Evolutionary conservation across 441 rosid species (phyloP), one percentile per base, ranked within the genome.

Genomic region (Aleurites moluccanus): DNA sequence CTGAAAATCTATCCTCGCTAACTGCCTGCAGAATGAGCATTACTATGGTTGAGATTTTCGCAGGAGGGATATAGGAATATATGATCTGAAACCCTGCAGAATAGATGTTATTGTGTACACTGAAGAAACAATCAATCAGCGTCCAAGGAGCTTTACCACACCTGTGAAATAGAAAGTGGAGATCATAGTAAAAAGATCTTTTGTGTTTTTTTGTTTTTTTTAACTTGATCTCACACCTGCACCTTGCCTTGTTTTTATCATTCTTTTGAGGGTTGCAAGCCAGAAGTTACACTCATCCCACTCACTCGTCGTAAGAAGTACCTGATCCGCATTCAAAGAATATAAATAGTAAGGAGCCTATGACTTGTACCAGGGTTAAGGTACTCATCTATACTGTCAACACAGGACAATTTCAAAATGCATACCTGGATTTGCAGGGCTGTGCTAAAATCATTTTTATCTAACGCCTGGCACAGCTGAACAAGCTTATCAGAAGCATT

Each of bases 271-370:
- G 1, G 94, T 86, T 18, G 97, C 89, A 75, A 96, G 87, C 99
- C 98, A 96, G 87, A 91, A 91, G 84, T 89, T 94, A 84, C 99
- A 92, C 75, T 96, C 98, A 71, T 96, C 99, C 98, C 99, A 96
- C 79, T 94, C 98, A 28, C 90, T 94, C 13, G 96, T 92, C 15
- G 99, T 94, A 73, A 96, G 93, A 70, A 81, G 88, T 56, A 94
- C 96, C 98, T 94, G 87, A 65, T 69, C 25, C 65, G 73, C 21
- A n/a, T 45, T 33, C 9, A 63, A 13, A 74, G 15, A 50, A 69
- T 4, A 21, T 6, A 15, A 57, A 64, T 35, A 33, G 23, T 60
- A 38, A 2, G 16, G 67, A 50, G 21, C 11, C 38, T 30, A n/a
- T n/a, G 4, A 42, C 35, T 13, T 28, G 6, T 50, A 35, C 38